Evolutionary conservation across 208 protist genomes (phyloP), one percentile per base, ranked within the genome.

Genomic region (Trichomonas tenax): DNA sequence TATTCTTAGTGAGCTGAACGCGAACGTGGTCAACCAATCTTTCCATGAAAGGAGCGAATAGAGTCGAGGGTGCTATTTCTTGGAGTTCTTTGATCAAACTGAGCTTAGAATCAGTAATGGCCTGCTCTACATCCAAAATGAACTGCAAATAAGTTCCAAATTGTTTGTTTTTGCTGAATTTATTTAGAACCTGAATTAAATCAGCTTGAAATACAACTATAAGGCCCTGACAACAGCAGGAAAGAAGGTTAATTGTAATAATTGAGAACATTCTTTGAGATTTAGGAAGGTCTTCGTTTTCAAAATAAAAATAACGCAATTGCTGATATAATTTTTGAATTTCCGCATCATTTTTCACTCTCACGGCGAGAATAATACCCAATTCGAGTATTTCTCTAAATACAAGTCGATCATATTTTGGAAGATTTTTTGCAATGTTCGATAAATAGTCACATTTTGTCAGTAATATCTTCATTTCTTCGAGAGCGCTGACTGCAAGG

Each of bases 261-360:
- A 89, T 46, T 89, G 82, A 44, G 40, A 89, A 89, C 82, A 89
- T 89, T 89, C 82, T 41, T 89, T 89, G 38, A 44, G 82, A 89
- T n/a, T n/a, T 31, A 48, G 82, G 82, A 31, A 89, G 38, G 23
- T 89, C 82, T 31, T 44, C 17, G 40, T 89, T 89, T 46, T 89
- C 82, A 89, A 89, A 89, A 46, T 89, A 89, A 31, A 46, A 89
- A 46, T 46, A 89, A 48, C 82, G 4, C 23, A 89, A 46, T 40
- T 89, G 82, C 10, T 40, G 34, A 89, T 44, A 89, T 23, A 44
- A 31, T 26, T 89, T 89, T 46, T 46, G 34, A 4, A 89, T 46
- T 46, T 89, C 82, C 23, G 4, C 9, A 89, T 44, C 31, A 46
- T 89, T 46, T 46, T 89, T 44, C 2, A 31, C 26, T 89, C 38